Conservation (phyloP, 441 rosid genomes). For the Adansonia grandidieri region DNA sequence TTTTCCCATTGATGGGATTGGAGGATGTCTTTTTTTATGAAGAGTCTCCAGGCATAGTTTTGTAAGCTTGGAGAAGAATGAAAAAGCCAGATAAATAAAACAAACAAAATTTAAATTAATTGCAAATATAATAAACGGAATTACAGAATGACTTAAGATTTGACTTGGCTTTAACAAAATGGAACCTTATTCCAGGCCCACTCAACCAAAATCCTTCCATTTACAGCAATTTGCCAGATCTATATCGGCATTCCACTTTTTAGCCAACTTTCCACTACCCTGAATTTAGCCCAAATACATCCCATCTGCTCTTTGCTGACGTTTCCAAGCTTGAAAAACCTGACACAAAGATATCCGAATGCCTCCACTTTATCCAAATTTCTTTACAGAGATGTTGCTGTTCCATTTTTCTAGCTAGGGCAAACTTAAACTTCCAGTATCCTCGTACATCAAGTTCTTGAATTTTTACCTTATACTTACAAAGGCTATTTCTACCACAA, state of each 20-base stretch:
- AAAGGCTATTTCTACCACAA: slow-evolving; percentile 16
- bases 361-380: background rate
- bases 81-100: background rate
- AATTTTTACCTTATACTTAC: slow-evolving; percentile 17
- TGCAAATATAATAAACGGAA: slow-evolving; percentile 23
- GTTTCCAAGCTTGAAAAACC: slow-evolving; percentile 10
- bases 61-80: background rate
- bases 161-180: background rate
- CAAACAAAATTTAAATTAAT: slow-evolving; percentile 21
- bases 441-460: background rate
- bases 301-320: background rate
- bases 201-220: slow-evolving; percentile 18
- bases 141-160: slow-evolving; percentile 6
- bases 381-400: background rate
- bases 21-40: background rate
- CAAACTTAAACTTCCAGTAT: background rate
- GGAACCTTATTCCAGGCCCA: background rate
- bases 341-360: slow-evolving; percentile 8
- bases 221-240: background rate
- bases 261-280: background rate
- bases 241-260: background rate
- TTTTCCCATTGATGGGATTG: background rate
- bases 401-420: background rate
- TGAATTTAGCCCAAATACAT: background rate
- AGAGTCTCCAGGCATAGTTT: background rate